Percentiles rank a stretch among this genome's conserved stretches.
Conservation (phyloP, 192 early-diverging fungal genomes). For the Phycomyces nitens region DNA sequence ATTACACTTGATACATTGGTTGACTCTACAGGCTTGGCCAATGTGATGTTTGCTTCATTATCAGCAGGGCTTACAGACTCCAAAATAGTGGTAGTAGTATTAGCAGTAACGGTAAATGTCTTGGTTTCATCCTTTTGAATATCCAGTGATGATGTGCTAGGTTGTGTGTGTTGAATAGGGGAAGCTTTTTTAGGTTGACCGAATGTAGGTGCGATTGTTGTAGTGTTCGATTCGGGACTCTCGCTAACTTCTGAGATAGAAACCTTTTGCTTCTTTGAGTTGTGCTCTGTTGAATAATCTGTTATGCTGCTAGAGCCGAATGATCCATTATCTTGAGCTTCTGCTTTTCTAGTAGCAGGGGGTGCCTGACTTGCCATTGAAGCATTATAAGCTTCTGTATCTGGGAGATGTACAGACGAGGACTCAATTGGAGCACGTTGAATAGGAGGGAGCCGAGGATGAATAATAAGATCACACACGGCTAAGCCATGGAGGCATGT, state of each 20-base stretch:
- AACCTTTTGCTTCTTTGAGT: too few species aligned
- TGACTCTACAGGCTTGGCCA: not conserved
- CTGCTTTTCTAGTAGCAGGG: not conserved
- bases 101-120: not conserved
- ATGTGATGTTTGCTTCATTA: not conserved
- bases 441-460: slow-evolving; percentile 52
- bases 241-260: too few species aligned
- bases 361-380: not conserved
- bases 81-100: not conserved
- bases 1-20: not conserved
- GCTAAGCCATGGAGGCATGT: slow-evolving; percentile 40
- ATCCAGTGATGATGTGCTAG: too few species aligned
- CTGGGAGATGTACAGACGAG: not conserved
- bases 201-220: too few species aligned
- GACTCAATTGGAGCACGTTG: slow-evolving; percentile 1
- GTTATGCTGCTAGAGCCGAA: too few species aligned
- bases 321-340: too few species aligned
- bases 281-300: too few species aligned
- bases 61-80: not conserved
- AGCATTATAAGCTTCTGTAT: not conserved
- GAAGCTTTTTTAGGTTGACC: too few species aligned
- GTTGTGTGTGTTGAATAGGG: too few species aligned
- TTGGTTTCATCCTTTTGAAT: too few species aligned
- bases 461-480: slow-evolving; percentile 54
- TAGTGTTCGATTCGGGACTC: too few species aligned